Evolutionary conservation across 805 yeast species (phyloP).

Genomic region (Lipomyces orientalis): DNA sequence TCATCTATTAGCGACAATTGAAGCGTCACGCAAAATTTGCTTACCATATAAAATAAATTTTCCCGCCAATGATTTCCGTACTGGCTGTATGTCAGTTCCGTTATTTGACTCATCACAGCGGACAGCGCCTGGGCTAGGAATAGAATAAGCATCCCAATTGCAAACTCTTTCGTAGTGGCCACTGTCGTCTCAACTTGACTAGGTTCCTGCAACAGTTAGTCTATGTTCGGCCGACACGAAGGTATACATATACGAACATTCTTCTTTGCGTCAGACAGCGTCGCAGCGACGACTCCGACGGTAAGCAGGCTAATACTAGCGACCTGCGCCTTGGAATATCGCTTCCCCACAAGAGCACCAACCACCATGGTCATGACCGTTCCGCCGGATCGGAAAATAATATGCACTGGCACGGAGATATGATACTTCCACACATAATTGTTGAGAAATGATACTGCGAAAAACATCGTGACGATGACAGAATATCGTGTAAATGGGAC

Average conservation of each 20-base stretch:
- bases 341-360: conserved; percentile 56
- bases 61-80: conserved; percentile 72
- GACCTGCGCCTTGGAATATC: conserved; percentile 55
- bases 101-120: conserved; percentile 63
- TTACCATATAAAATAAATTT: conserved; percentile 59
- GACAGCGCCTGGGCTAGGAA: conserved; percentile 56
- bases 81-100: conserved; percentile 55
- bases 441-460: conserved; percentile 57
- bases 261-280: conserved; percentile 39
- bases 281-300: conserved; percentile 58
- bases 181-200: background rate
- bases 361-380: conserved; percentile 65
- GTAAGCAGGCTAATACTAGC: conserved; percentile 59
- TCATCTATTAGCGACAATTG: conserved; percentile 32
- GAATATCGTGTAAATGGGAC: conserved; percentile 50
- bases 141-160: conserved; percentile 52
- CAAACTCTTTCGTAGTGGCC: conserved; percentile 40
- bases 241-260: conserved; percentile 1
- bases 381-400: conserved; percentile 67
- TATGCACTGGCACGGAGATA: conserved; percentile 70
- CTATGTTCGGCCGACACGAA: background rate
- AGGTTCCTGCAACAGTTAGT: conserved; percentile 34
- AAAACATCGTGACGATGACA: conserved; percentile 57
- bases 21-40: conserved; percentile 47
- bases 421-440: conserved; percentile 63